Evolutionary conservation across 1,284 basidiomycete species (phyloP).

Genomic region (Heterobasidion irregulare): DNA sequence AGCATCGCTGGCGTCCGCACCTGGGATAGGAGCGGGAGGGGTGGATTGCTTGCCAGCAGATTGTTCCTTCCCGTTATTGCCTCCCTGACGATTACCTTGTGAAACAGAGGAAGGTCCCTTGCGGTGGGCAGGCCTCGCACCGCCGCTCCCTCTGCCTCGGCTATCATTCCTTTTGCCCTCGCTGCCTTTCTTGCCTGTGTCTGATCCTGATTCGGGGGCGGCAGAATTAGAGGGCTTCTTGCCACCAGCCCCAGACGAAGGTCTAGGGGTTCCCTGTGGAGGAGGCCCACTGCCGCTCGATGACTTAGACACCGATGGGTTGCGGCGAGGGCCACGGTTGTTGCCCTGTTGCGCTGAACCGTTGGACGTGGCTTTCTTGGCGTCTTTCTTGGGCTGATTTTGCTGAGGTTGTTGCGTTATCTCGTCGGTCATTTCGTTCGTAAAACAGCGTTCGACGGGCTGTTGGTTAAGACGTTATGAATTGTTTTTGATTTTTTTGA

Average conservation of each 20-base stretch:
- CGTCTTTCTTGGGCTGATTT: slow-evolving; percentile 47
- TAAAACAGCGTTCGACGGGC: slow-evolving; percentile 41
- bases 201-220: slow-evolving; percentile 57
- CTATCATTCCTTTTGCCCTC: slow-evolving; percentile 46
- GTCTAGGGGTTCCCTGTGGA: slow-evolving; percentile 37
- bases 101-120: slow-evolving; percentile 44
- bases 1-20: slow-evolving; percentile 50
- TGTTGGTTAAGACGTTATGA: slow-evolving; percentile 29
- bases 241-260: slow-evolving; percentile 55
- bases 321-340: slow-evolving; percentile 37
- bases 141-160: slow-evolving; percentile 30
- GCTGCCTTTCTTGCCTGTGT: slow-evolving; percentile 50
- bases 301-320: slow-evolving; percentile 43
- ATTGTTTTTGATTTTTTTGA: slow-evolving; percentile 47
- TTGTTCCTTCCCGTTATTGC: slow-evolving; percentile 31
- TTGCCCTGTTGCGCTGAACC: slow-evolving; percentile 21
- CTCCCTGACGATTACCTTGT: slow-evolving; percentile 32
- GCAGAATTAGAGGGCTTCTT: slow-evolving; percentile 39
- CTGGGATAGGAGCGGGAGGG: slow-evolving; percentile 40
- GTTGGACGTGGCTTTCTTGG: slow-evolving; percentile 45
- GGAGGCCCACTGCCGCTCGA: slow-evolving; percentile 32
- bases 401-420: slow-evolving; percentile 42
- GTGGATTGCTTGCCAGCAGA: slow-evolving; percentile 19
- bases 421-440: slow-evolving; percentile 83
- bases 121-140: slow-evolving; percentile 40